A percentile compares a stretch with the other conserved stretches of the same genome.
phyloP scores from a whole-genome alignment of 2,329 filamentous ascomycete genomes.

The Aspergillus versicolor region DNA sequence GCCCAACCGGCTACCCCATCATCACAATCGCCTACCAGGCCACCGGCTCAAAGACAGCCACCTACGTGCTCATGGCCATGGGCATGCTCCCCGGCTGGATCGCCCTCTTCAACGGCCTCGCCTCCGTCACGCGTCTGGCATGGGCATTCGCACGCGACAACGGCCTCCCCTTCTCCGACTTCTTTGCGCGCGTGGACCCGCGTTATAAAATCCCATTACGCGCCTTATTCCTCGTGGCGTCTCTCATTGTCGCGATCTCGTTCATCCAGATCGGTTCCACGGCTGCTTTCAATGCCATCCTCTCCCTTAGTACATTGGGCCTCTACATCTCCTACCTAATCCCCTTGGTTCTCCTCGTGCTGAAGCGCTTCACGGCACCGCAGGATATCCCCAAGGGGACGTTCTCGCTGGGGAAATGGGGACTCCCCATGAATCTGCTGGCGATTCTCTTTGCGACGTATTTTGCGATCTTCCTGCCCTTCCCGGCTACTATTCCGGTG shows the following conservation, averaged over 20 bases:
- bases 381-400: conserved; percentile 24
- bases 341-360: conserved; percentile 34
- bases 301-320: conserved; percentile 49
- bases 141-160: conserved; percentile 47
- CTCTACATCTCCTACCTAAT: conserved; percentile 53
- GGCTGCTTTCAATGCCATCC: conserved; percentile 53
- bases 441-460: conserved; percentile 31
- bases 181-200: conserved; percentile 28
- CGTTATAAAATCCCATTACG: conserved; percentile 42
- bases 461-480: conserved; percentile 31
- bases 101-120: conserved; percentile 28
- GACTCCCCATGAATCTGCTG: conserved; percentile 27
- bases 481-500: conserved; percentile 31
- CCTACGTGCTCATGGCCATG: conserved; percentile 43
- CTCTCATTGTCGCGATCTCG: conserved; percentile 28
- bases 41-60: conserved; percentile 40
- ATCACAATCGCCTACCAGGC: conserved; percentile 52
- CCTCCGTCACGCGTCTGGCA: conserved; percentile 39
- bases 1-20: conserved; percentile 48
- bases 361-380: conserved; percentile 17
- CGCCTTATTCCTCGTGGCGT: conserved; percentile 29
- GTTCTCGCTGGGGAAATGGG: conserved; percentile 30
- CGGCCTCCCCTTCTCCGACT: conserved; percentile 39
- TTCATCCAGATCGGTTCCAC: conserved; percentile 52
- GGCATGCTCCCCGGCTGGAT: conserved; percentile 24